Conservation (phyloP, 176 grass and related monocot species). For the Musa schizocarpa region DNA sequence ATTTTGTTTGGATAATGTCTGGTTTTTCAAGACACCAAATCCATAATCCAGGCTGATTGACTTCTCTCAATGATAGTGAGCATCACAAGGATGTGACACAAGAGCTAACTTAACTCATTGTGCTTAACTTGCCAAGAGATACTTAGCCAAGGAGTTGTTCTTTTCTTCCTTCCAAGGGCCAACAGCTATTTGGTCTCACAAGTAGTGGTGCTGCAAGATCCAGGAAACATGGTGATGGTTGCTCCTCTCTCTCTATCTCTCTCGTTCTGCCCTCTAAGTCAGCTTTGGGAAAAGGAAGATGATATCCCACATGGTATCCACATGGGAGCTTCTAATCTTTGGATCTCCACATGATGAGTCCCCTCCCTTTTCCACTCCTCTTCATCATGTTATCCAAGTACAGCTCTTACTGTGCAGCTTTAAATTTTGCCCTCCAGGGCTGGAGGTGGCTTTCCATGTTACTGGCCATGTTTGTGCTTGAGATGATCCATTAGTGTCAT, state of each 20-base stretch:
- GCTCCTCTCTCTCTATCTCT: conserved; percentile 2
- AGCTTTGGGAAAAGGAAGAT: not conserved
- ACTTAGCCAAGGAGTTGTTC: not conserved
- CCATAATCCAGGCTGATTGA: too few species aligned
- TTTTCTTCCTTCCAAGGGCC: not conserved
- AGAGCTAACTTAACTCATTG: too few species aligned
- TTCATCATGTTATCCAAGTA: not conserved
- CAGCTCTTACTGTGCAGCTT: conserved; percentile 1
- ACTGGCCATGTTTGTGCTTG: not conserved
- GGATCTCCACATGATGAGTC: conserved; percentile 1
- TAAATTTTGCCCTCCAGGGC: not conserved
- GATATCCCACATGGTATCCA: conserved; percentile 13
- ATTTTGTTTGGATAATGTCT: too few species aligned
- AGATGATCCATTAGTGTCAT: not conserved
- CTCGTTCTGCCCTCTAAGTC: not conserved
- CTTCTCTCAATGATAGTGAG: too few species aligned
- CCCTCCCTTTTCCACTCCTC: not conserved
- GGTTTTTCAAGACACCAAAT: too few species aligned
- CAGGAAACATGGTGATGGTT: conserved; percentile 12
- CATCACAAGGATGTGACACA: not conserved
- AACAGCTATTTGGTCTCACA: not conserved
- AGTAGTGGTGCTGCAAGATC: conserved; percentile 2
- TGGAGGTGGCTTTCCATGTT: not conserved
- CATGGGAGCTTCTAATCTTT: conserved; percentile 14
- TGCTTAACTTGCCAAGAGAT: too few species aligned